Conservation (phyloP, 2,329 filamentous ascomycete species). For the Fusarium bulbicola region DNA sequence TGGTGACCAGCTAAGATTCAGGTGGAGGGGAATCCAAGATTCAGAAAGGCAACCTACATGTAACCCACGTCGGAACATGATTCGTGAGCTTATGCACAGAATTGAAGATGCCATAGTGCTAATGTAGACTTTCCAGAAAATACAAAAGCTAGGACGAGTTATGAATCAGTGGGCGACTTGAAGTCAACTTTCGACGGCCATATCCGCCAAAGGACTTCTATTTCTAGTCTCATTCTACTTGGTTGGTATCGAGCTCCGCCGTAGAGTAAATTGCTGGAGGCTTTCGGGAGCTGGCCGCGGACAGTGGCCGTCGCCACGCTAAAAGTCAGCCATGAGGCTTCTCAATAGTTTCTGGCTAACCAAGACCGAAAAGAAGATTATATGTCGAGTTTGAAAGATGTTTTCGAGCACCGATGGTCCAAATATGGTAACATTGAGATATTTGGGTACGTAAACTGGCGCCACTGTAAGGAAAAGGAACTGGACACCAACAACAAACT, state of each 20-base stretch:
- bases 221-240: neutral
- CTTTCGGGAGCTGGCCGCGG: neutral
- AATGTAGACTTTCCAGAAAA: too few relatives aligned
- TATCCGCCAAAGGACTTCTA: neutral
- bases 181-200: neutral
- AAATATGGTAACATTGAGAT: too few relatives aligned
- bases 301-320: neutral
- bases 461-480: neutral
- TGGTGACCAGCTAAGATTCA: too few relatives aligned
- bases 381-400: fast-evolving
- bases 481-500: neutral
- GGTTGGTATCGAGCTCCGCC: too few relatives aligned
- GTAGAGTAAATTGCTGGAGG: neutral
- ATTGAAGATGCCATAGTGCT: neutral
- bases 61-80: too few relatives aligned
- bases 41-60: neutral
- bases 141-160: neutral
- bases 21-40: too few relatives aligned
- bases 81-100: neutral
- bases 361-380: fast-evolving
- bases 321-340: too few relatives aligned
- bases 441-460: neutral
- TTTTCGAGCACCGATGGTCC: fast-evolving
- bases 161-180: too few relatives aligned
- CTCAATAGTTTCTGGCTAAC: neutral